phyloP scores from a whole-genome alignment of 805 yeast genomes.

The Soucietia sequanensis region DNA sequence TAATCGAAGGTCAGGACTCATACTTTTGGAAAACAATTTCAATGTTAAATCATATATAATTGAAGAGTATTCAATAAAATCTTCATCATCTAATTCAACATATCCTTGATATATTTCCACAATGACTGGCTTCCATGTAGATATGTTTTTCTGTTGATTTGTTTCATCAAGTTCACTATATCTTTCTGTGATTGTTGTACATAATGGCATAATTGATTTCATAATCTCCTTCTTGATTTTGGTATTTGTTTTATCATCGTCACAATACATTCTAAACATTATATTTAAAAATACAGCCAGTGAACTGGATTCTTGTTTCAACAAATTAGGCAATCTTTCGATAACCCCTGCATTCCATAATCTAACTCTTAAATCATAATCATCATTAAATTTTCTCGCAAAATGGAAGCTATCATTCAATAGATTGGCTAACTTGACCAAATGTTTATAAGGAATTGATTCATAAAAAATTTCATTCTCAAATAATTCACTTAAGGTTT shows the following conservation, averaged over 20 bases:
- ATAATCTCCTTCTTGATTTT: conserved; percentile 52
- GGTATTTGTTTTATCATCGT: conserved; percentile 48
- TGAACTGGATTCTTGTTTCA: conserved; percentile 88
- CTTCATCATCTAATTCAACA: conserved; percentile 70
- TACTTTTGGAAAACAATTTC: conserved; percentile 57
- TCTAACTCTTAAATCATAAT: conserved; percentile 82
- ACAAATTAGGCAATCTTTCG: conserved; percentile 85
- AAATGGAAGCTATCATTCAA: conserved; percentile 73
- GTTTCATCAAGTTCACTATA: conserved; percentile 72
- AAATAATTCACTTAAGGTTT: conserved; percentile 76
- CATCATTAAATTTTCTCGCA: conserved; percentile 84
- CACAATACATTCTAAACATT: conserved; percentile 76
- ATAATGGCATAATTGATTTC: conserved; percentile 58
- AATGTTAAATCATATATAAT: conserved; percentile 59
- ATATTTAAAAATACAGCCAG: conserved; percentile 84
- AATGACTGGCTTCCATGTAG: conserved; percentile 90
- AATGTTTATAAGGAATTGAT: conserved; percentile 62
- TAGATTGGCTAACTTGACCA: conserved; percentile 57
- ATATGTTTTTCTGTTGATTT: conserved; percentile 75
- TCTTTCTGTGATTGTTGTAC: conserved; percentile 67
- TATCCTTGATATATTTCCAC: conserved; percentile 84
- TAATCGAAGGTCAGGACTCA: conserved; percentile 58
- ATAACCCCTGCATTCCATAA: conserved; percentile 90
- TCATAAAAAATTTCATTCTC: conserved; percentile 68
- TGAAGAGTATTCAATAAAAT: conserved; percentile 60